Conservation (phyloP, 2,329 filamentous ascomycete species). For the Aspergillus hiratsukae region DNA sequence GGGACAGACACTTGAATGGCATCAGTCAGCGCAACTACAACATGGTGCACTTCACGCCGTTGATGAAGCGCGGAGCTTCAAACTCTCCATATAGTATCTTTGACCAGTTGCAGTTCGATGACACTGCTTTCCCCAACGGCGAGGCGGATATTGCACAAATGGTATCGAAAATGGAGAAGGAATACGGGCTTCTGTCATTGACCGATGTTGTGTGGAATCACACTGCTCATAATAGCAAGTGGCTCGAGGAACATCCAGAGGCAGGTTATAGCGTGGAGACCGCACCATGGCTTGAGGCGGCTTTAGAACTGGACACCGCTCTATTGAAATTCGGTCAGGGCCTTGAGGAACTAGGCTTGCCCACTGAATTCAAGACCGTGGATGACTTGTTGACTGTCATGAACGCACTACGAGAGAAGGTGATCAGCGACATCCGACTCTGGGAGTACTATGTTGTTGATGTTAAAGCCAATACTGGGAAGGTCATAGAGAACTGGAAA, state of each 20-base stretch:
- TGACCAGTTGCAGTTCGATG: slow-evolving; percentile 85
- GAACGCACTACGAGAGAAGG: slow-evolving; percentile 75
- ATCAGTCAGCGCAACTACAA: slow-evolving; percentile 94
- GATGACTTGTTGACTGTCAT: slow-evolving; percentile 78
- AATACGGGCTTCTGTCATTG: slow-evolving; percentile 79
- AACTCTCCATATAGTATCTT: slow-evolving; percentile 98
- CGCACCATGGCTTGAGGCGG: slow-evolving; percentile 66
- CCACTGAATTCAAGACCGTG: slow-evolving; percentile 64
- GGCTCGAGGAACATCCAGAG: slow-evolving; percentile 91
- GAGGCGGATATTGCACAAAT: slow-evolving; percentile 75
- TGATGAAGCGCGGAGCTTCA: slow-evolving; percentile 81
- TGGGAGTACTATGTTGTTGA: slow-evolving; percentile 94
- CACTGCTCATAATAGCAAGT: slow-evolving; percentile 90
- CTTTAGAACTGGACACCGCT: slow-evolving; percentile 71
- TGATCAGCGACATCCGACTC: slow-evolving; percentile 70
- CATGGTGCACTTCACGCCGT: slow-evolving; percentile 96
- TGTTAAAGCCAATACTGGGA: slow-evolving; percentile 66
- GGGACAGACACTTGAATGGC: slow-evolving; percentile 81
- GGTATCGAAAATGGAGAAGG: slow-evolving; percentile 74
- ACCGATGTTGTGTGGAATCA: slow-evolving; percentile 98
- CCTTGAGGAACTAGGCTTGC: slow-evolving; percentile 65
- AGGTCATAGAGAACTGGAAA: slow-evolving; percentile 68
- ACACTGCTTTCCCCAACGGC: slow-evolving; percentile 73
- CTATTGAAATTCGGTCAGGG: slow-evolving; percentile 62
- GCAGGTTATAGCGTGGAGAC: slow-evolving; percentile 92